These are phyloP conservation scores for Fusarium oxysporum DNA, from an alignment of 2,329 filamentous ascomycete species.

Conservation along the genomic window DNA sequence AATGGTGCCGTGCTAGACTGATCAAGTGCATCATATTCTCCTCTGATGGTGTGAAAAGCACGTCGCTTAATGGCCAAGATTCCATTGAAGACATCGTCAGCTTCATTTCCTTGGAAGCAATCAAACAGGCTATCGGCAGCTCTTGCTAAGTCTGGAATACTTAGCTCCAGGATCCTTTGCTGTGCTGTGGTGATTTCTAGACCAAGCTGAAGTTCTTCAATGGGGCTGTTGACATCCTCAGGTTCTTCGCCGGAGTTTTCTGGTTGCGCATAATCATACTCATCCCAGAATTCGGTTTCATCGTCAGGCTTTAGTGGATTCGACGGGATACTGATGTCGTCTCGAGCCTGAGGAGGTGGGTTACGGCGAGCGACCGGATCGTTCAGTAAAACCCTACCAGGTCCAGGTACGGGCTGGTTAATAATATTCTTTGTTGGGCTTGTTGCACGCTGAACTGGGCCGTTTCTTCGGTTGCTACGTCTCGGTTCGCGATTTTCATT, in stretches of 20 bases:
- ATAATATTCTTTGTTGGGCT: neutral
- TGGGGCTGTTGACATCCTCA: neutral
- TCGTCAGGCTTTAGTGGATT: slow-evolving; percentile 38
- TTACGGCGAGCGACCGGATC: slow-evolving; percentile 40
- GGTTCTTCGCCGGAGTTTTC: slow-evolving; percentile 17
- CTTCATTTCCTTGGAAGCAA: slow-evolving; percentile 32
- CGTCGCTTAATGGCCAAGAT: slow-evolving; percentile 44
- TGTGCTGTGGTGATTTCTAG: slow-evolving; percentile 28
- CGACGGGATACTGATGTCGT: slow-evolving; percentile 33
- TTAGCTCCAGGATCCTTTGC: slow-evolving; percentile 40
- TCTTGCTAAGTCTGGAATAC: slow-evolving; percentile 44
- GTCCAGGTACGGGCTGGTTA: neutral
- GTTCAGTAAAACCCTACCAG: slow-evolving; percentile 7
- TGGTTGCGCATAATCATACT: slow-evolving; percentile 4
- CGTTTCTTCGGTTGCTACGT: slow-evolving; percentile 30
- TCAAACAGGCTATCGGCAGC: slow-evolving; percentile 46
- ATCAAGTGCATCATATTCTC: slow-evolving; percentile 41
- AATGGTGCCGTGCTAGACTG: slow-evolving; percentile 35
- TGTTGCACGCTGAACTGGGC: neutral
- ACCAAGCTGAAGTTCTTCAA: neutral
- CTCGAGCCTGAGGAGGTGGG: slow-evolving; percentile 31
- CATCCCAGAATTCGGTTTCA: slow-evolving; percentile 36
- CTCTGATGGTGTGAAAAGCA: slow-evolving; percentile 43
- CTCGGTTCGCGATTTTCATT: slow-evolving; percentile 18
- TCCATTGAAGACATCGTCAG: slow-evolving; percentile 36